Evolutionary conservation across 2,329 filamentous ascomycete species (phyloP), one percentile per base, ranked within the genome.

Genomic region (Diaporthe citri): DNA sequence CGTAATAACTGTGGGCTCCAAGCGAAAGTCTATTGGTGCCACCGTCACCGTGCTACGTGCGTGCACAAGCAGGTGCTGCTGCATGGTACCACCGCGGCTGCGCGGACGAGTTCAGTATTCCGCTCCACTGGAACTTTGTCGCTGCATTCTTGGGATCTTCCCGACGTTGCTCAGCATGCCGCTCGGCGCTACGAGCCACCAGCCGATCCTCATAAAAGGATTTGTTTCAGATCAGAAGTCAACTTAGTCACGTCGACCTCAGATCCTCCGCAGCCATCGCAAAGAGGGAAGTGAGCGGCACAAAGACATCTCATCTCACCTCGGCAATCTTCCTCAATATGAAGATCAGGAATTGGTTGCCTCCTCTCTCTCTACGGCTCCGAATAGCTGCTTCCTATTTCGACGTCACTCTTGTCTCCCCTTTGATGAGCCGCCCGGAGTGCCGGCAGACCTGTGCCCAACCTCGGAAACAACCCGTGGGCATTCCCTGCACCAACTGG

Each of bases 191-290:
- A 67, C 60, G 39, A 60, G 71, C 71, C 41, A 60, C 72, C 31
- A 76, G 74, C 46, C 72, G 74, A 76, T 76, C 74, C 72, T 74
- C 67, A 74, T 76, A 56, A 74, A 55, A 51, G 60, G 43, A 31
- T 64, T 48, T 64, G 74, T 74, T 76, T 74, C 74, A 76, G 66
- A 72, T 76, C 67, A 31, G 48, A 70, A 73, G 57, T 57, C 59
- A 72, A 71, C 67, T 74, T 74, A 74, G 55, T 66, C 66, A 62
- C 67, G 59, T 67, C 41, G 52, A 74, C 48, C 39, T 51, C n/a
- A 17, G 51, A 74, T 57, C 57, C 48, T 66, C 57, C 39, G 71
- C 51, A 60, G 39, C 48, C 36, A 51, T 59, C 57, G 71, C 51
- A 51, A 75, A 55, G 56, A 52, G 66, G 66, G 28, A 57, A 56